Evolutionary conservation across 2,329 filamentous ascomycete species (phyloP), one percentile per base, ranked within the genome.

Genomic region (Fusarium robinianum): DNA sequence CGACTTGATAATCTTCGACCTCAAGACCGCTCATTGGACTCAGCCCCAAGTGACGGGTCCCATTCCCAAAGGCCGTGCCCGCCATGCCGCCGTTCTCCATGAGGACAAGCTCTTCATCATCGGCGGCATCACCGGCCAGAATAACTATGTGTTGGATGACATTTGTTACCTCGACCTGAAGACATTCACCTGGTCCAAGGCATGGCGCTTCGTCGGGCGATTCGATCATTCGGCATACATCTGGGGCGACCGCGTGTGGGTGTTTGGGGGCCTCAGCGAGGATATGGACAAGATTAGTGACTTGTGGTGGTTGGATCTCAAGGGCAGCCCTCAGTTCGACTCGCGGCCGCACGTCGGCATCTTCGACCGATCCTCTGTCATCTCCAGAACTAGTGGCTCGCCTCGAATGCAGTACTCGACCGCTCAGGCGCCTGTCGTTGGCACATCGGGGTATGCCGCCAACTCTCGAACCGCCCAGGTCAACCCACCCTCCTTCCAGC

Each of bases 281-380:
- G 91, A 96, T 57, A 96, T 97, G 90, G 91, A 97, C 72, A 92
- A 95, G 61, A 90, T 88, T 50, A 92, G 90, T 47, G 94, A 99
- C 67, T 80, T 99, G 29, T 96, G 90, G 88, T 99, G 94, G 91
- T 76, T 99, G 29, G 94, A 99, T 69, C 79, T 99, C 35, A 92
- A 95, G 66, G 90, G 90, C 22, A 90, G 82, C 47, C 90, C 91
- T 2, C 88, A 90, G 32, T 91, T 96, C 57, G 85, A 90, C 59
- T 83, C 84, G 23, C 74, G 81, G 18, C 84, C 87, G 40, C 81
- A 72, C 19, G 69, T 80, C 8, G 78, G 78, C 37, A 65, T 70
- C 14, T 71, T 76, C 15, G 78, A 81, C 50, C 76, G 77, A 27
- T 69, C 74, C 19, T 62, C 67, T 1, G 46, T 68, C 12, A 61